Evolutionary conservation across 2,329 filamentous ascomycete genomes (phyloP).

Genomic region (Xylariomycetidae sp.): DNA sequence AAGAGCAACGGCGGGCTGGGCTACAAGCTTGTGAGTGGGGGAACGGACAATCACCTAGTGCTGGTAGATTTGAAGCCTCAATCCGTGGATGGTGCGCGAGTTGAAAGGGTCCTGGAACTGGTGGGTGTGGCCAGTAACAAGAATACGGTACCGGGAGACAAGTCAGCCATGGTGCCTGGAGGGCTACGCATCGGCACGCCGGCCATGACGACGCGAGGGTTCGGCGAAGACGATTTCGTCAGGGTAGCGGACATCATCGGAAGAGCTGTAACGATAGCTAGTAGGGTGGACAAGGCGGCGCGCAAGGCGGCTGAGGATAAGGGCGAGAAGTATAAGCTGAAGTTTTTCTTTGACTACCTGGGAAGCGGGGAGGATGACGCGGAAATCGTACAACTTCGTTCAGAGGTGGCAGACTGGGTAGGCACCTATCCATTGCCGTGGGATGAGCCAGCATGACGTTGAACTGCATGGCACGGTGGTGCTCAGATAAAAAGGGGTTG

Average conservation of each 20-base stretch:
- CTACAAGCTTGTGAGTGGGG: slow-evolving; percentile 87
- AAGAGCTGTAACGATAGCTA: slow-evolving; percentile 73
- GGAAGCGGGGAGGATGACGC: slow-evolving; percentile 62
- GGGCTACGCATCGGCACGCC: slow-evolving; percentile 92
- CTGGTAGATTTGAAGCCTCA: slow-evolving; percentile 88
- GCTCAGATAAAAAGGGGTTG: slow-evolving; percentile 2
- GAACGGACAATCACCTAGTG: slow-evolving; percentile 96
- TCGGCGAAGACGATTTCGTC: slow-evolving; percentile 81
- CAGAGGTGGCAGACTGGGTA: slow-evolving; percentile 75
- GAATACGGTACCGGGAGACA: slow-evolving; percentile 96
- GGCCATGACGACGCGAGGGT: slow-evolving; percentile 96
- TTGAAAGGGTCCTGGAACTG: slow-evolving; percentile 85
- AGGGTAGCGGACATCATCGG: slow-evolving; percentile 83
- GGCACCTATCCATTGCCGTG: slow-evolving; percentile 69
- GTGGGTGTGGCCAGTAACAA: slow-evolving; percentile 98
- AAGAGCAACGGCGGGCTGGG: slow-evolving; percentile 75
- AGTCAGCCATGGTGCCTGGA: slow-evolving; percentile 86
- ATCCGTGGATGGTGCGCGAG: slow-evolving; percentile 79
- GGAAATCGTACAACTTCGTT: slow-evolving; percentile 68
- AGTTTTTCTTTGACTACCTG: slow-evolving; percentile 63
- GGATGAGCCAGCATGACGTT: slow-evolving; percentile 37
- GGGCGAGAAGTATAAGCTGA: slow-evolving; percentile 63
- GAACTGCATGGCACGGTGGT: slow-evolving; percentile 8
- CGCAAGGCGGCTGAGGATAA: slow-evolving; percentile 64
- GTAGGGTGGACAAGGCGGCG: slow-evolving; percentile 69